Conservation (phyloP, 1,139 yeast species). For the Sporopachydermia cereana region DNA sequence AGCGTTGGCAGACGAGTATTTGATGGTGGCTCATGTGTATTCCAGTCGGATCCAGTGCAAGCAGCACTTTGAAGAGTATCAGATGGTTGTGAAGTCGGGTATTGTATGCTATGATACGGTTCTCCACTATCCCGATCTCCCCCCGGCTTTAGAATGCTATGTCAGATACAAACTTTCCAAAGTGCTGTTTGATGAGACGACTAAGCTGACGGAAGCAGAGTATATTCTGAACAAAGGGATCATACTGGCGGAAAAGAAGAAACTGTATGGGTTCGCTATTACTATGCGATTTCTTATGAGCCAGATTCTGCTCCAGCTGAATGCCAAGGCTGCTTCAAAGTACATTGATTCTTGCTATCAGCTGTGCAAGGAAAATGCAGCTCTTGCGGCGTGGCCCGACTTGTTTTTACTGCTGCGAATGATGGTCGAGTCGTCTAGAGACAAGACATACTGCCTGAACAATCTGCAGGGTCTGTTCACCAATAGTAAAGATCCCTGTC, state of each 20-base stretch:
- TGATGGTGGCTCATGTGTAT: conserved; percentile 4
- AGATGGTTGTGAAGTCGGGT: neutral
- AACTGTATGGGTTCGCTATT: neutral
- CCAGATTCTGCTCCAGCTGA: conserved; percentile 2
- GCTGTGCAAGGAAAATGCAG: neutral
- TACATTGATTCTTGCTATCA: conserved; percentile 2
- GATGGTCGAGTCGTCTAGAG: neutral
- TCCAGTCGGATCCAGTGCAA: neutral
- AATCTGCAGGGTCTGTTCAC: neutral
- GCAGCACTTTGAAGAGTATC: conserved; percentile 5
- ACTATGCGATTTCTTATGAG: conserved; percentile 2
- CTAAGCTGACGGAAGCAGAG: neutral
- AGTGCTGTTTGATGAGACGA: neutral
- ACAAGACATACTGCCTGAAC: conserved; percentile 1
- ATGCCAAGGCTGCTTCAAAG: conserved; percentile 2
- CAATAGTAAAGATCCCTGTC: neutral
- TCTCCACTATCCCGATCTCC: neutral
- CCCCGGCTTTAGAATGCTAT: conserved; percentile 4
- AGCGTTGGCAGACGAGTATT: conserved; percentile 3
- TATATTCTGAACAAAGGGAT: conserved; percentile 4
- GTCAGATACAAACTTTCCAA: neutral
- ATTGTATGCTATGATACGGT: neutral
- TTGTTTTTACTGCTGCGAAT: neutral
- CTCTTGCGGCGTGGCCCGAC: neutral
- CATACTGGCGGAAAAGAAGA: neutral